Base-by-base conservation (phyloP, 2,329 filamentous ascomycete genomes). In the Cytospora piceicola region DNA sequence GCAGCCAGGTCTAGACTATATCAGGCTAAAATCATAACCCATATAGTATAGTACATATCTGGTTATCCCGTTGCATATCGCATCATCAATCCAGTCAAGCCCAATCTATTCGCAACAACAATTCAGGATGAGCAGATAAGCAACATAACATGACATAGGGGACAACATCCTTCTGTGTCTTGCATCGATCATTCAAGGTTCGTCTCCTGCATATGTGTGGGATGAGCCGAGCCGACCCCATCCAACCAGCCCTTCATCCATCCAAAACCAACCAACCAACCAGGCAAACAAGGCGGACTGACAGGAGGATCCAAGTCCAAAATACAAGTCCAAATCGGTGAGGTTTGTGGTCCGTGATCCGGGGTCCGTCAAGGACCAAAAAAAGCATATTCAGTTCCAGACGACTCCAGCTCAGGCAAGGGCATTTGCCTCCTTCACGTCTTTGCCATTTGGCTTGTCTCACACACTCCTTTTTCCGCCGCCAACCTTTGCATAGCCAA, bases 391-490 rank as follows among this genome's bases (percentile, higher is more conserved):
- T 39, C 53, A 63, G 61, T n/a, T n/a, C n/a, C n/a, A n/a, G n/a
- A n/a, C n/a, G n/a, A 63, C 61, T n/a, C 32, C 61, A 27, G 30
- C 53, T 63, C 53, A 22, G n/a, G n/a, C n/a, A n/a, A 24, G n/a
- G n/a, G 46, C n/a, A 49, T 46, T 57, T 42, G 12, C 61, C 61
- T 57, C 53, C 53, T 62, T 52, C 27, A 32, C 52, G 24, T 30
- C 60, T 53, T 53, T 56, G 52, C 39, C 53, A 34, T 56, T 17
- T 32, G 30, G 27, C 29, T 55, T 29, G 36, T 56, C 51, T 63
- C 61, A 51, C 61, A 63, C 61, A 24, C 61, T 57, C 61, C 61
- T 55, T 63, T 63, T 57, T 57, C 49, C 53, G 60, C 60, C 60
- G 53, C 60, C 53, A 63, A 17, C 51, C 59, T 54, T 42, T 61